These are phyloP conservation scores for Asterophora lycoperdoides DNA, from an alignment of 768 basidiomycete genomes.

Conservation along the genomic window DNA sequence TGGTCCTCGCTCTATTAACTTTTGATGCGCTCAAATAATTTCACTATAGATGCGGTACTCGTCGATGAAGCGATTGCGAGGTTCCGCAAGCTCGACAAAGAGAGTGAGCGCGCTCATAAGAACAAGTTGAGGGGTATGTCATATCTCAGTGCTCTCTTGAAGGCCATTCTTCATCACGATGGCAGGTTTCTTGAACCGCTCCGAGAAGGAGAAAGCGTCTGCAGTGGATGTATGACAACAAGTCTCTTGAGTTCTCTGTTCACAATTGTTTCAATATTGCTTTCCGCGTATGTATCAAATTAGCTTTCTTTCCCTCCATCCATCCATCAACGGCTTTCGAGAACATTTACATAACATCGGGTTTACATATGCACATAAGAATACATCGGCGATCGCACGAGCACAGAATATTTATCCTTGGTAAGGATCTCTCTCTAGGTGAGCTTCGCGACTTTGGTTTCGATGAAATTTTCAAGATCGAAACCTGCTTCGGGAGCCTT, in stretches of 20 bases:
- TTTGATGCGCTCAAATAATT: background rate
- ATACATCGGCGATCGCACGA: background rate
- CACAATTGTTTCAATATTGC: slow-evolving; percentile 1
- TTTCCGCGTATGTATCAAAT: slow-evolving; percentile 7
- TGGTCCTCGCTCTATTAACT: background rate
- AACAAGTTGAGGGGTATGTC: slow-evolving; percentile 68
- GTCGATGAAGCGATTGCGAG: slow-evolving; percentile 65
- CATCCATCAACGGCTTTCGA: too few species aligned
- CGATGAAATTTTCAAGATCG: slow-evolving; percentile 53
- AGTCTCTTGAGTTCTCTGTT: too few species aligned
- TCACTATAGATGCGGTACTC: slow-evolving; percentile 44
- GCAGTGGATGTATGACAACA: slow-evolving; percentile 2
- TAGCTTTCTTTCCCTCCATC: background rate
- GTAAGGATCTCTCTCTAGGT: slow-evolving; percentile 28
- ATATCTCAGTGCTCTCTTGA: background rate
- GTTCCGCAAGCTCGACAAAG: slow-evolving; percentile 59
- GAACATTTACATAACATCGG: too few species aligned
- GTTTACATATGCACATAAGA: background rate
- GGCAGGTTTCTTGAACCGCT: slow-evolving; percentile 47
- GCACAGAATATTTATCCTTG: too few species aligned
- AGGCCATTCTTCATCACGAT: background rate
- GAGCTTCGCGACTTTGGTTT: slow-evolving; percentile 48
- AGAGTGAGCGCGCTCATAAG: slow-evolving; percentile 59
- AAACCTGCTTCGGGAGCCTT: slow-evolving; percentile 52
- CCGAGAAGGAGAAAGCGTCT: slow-evolving; percentile 16